Base-by-base conservation (phyloP, 2,329 filamentous ascomycete species). In the Fusarium chuoi region DNA sequence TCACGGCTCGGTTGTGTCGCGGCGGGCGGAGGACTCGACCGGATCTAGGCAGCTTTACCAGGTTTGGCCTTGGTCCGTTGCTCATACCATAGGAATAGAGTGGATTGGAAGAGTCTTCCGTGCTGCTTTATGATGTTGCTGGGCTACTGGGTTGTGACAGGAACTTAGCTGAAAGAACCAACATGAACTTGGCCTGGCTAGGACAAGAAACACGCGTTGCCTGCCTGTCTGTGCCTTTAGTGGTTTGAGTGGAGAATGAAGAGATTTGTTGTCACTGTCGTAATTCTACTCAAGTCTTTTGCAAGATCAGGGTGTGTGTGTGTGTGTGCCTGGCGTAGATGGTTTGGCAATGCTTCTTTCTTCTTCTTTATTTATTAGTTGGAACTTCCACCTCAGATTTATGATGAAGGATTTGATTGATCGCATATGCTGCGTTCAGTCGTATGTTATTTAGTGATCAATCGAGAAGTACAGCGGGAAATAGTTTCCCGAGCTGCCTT, bases 1-100 rank as follows among this genome's bases (percentile, higher is more conserved):
- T 73, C 72, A 67, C 61, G 72, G 72, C 68, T 75, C 66, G 71
- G 71, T 58, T 73, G 62, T 66, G 62, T 73, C 71, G 70, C 66
- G 71, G 71, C 62, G 55, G 46, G 54, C 71, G 71, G 70, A 48
- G 57, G 66, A 73, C 66, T 73, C 62, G 70, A 73, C 70, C 70
- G 70, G 70, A 62, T 49, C 68, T 74, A 73, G 70, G 48, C 15
- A 60, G 64, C 65, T 57, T 57, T 70, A 58, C 70, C 61, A 59
- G 46, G 45, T 54, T 71, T 54, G 59, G 70, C 4, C 62, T 68
- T 68, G 66, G 42, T 51, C 71, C 54, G 51, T 66, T 67, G 35
- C 54, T 46, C 39, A 48, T 55, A 62, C 68, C 52, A 51, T 57
- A 52, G 56, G 42, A 55, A 65, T 56, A 20, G 61, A 41, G 65